Conservation (phyloP, 345 rosid genomes). For the Hevea brasiliensis region DNA sequence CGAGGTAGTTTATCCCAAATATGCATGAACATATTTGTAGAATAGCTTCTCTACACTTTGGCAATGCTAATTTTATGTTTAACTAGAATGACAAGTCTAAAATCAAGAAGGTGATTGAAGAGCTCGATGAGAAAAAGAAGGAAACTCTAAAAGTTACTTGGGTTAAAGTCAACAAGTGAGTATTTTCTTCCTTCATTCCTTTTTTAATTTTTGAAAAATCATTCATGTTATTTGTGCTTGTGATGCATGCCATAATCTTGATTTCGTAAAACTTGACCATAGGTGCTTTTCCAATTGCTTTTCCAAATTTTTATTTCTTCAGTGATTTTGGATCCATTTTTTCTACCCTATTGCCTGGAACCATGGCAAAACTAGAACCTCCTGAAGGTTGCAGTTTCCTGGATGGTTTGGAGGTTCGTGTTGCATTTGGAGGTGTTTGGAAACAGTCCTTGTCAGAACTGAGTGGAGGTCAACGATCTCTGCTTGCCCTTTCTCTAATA, state of each 20-base stretch:
- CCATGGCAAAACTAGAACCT: constrained; percentile 85
- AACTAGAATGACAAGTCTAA: constrained; percentile 79
- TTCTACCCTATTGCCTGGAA: constrained; percentile 88
- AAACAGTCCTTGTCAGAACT: constrained; percentile 91
- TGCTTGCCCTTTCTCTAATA: constrained; percentile 90
- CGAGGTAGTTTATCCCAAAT: constrained; percentile 57
- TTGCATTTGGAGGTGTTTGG: constrained; percentile 96
- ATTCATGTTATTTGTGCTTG: constrained; percentile 7
- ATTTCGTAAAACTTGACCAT: constrained; percentile 3
- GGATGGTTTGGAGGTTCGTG: constrained; percentile 95
- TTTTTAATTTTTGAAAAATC: background rate
- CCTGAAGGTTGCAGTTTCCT: constrained; percentile 86
- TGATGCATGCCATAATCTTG: background rate
- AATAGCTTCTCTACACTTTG: constrained; percentile 15
- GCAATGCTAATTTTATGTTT: constrained; percentile 14
- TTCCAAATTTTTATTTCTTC: constrained; percentile 22
- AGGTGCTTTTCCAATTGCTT: background rate
- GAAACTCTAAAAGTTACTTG: constrained; percentile 90
- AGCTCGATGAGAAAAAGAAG: constrained; percentile 95
- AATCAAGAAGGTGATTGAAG: constrained; percentile 92
- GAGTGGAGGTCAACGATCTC: constrained; percentile 93
- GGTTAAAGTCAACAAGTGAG: constrained; percentile 89
- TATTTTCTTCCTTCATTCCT: background rate
- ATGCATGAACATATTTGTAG: constrained; percentile 12
- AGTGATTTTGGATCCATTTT: constrained; percentile 96